Conservation (phyloP, 2,329 filamentous ascomycete species). For the Stemphylium beticola region DNA sequence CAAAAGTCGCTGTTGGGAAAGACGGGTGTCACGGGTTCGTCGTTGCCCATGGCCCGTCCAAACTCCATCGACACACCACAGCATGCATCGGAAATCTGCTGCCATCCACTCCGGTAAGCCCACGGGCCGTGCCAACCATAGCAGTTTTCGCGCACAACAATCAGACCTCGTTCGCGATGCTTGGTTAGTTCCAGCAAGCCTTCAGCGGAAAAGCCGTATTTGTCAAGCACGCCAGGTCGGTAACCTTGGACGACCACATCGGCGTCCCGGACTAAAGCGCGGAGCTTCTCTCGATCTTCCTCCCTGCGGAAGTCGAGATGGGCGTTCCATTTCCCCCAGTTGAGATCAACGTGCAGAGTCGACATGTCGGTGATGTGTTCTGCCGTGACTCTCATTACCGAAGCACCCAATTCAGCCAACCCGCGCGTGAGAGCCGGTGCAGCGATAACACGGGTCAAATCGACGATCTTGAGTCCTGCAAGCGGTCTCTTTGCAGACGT, state of each 20-base stretch:
- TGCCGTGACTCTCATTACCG: constrained; percentile 54
- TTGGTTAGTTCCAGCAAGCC: constrained; percentile 52
- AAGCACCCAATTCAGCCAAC: constrained; percentile 56
- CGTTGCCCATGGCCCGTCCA: constrained; percentile 55
- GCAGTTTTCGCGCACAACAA: constrained; percentile 60
- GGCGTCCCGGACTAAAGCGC: constrained; percentile 54
- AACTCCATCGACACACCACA: constrained; percentile 56
- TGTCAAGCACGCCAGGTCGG: constrained; percentile 56
- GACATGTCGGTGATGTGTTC: constrained; percentile 51
- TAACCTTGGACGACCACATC: constrained; percentile 61
- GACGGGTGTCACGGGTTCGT: constrained; percentile 54
- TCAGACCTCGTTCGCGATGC: constrained; percentile 51
- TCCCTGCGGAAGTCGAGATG: constrained; percentile 53
- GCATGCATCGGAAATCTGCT: constrained; percentile 59
- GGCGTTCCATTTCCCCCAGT: constrained; percentile 59
- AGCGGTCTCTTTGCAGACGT: constrained; percentile 47
- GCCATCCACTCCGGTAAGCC: constrained; percentile 58
- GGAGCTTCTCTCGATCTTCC: constrained; percentile 48
- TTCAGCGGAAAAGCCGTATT: constrained; percentile 53
- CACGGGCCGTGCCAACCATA: constrained; percentile 61
- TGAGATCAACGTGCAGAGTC: constrained; percentile 54
- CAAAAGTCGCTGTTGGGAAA: constrained; percentile 56
- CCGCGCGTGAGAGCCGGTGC: constrained; percentile 53
- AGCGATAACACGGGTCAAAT: constrained; percentile 58
- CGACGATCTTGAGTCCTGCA: constrained; percentile 58